Percentiles rank a stretch among this genome's conserved stretches.
Conservation (phyloP, 495 filamentous ascomycete genomes). For the Clavariopsis aquatica region DNA sequence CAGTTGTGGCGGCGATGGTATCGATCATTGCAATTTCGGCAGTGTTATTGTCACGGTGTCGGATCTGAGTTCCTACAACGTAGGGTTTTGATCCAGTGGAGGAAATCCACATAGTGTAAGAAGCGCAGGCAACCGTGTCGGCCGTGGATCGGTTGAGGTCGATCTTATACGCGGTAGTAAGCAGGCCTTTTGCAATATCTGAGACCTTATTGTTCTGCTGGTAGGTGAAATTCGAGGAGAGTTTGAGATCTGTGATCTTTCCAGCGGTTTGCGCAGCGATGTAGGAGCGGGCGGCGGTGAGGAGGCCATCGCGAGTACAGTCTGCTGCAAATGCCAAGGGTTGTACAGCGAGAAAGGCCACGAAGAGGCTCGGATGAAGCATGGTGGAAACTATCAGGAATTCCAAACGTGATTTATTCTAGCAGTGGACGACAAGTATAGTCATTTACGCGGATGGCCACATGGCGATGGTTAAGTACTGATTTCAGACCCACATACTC, state of each 20-base stretch:
- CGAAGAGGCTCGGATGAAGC: slow-evolving; percentile 2
- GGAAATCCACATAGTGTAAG: slow-evolving; percentile 48
- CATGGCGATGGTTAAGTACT: not conserved
- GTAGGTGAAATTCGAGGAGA: slow-evolving; percentile 41
- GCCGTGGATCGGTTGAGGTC: slow-evolving; percentile 47
- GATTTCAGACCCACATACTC: not conserved
- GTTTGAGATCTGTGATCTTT: slow-evolving; percentile 23
- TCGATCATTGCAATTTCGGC: slow-evolving; percentile 47
- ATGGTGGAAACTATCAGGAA: not conserved
- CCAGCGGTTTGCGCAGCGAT: slow-evolving; percentile 44
- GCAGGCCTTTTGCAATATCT: slow-evolving; percentile 41
- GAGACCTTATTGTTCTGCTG: slow-evolving; percentile 46
- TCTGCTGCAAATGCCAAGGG: slow-evolving; percentile 25
- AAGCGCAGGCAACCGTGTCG: slow-evolving; percentile 47
- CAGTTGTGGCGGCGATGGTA: slow-evolving; percentile 52
- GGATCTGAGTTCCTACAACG: slow-evolving; percentile 46
- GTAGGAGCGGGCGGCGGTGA: slow-evolving; percentile 37
- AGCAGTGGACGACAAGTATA: not conserved
- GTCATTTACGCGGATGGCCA: not conserved
- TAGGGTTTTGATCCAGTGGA: slow-evolving; percentile 34
- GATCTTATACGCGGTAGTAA: slow-evolving; percentile 44
- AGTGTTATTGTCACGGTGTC: slow-evolving; percentile 45
- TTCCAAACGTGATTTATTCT: not conserved
- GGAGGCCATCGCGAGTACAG: slow-evolving; percentile 43
- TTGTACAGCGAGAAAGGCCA: not conserved